Evolutionary conservation across 2,329 filamentous ascomycete genomes (phyloP).

Genomic region (Trichoderma aggressivum): DNA sequence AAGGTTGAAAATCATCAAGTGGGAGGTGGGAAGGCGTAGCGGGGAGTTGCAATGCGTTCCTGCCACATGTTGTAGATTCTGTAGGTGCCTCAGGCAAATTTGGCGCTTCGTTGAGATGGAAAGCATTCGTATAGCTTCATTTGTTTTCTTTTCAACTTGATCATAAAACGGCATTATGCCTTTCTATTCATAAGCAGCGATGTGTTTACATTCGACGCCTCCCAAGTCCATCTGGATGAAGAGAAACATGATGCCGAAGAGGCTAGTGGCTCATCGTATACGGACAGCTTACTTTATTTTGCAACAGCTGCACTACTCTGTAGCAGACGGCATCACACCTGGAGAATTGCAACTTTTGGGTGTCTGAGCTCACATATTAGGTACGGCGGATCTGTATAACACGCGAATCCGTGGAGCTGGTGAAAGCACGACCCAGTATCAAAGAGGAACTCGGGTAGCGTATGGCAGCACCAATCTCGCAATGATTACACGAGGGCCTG

Average conservation of each 20-base stretch:
- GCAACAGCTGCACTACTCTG: background rate
- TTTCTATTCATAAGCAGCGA: too few relatives aligned
- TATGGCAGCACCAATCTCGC: conserved; percentile 27
- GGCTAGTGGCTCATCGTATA: background rate
- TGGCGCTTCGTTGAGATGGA: background rate
- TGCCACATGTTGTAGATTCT: background rate
- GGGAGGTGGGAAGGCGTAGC: background rate
- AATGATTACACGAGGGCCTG: conserved; percentile 36
- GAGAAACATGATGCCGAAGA: background rate
- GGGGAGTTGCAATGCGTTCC: background rate
- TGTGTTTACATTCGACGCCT: background rate
- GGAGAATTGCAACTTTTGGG: too few relatives aligned
- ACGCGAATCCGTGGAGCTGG: background rate
- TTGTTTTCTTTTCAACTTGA: background rate
- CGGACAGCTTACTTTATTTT: background rate
- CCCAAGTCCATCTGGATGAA: background rate
- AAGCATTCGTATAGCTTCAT: background rate
- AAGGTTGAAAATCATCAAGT: background rate
- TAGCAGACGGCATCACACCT: too few relatives aligned
- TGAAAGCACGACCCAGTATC: too few relatives aligned
- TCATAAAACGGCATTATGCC: too few relatives aligned
- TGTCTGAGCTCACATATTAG: too few relatives aligned
- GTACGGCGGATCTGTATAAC: too few relatives aligned
- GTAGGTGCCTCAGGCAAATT: background rate
- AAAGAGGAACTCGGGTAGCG: conserved; percentile 26